Conservation (phyloP, 495 filamentous ascomycete genomes). For the Pyronema domesticum region DNA sequence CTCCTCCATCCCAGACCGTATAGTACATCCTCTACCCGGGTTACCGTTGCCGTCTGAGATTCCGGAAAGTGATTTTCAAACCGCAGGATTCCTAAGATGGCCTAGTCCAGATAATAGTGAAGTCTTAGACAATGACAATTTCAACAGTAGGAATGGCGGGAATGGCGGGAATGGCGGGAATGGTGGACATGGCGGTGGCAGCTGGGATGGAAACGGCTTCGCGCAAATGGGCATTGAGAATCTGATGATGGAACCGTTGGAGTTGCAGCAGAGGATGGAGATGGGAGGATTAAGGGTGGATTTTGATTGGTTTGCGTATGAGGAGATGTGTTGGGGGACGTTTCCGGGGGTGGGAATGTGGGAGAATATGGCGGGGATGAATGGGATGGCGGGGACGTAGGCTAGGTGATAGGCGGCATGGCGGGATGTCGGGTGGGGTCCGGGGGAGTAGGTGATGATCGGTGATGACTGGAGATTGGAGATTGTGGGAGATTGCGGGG, state of each 20-base stretch:
- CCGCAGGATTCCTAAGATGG: conserved; percentile 18
- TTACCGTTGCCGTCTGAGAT: too few relatives aligned
- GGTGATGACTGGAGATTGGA: too few relatives aligned
- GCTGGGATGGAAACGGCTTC: neutral
- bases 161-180: neutral
- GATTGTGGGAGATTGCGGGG: too few relatives aligned
- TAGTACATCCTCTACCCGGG: neutral
- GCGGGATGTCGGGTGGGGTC: too few relatives aligned
- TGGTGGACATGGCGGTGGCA: neutral
- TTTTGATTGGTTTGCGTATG: conserved; percentile 24
- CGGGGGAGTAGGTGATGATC: too few relatives aligned
- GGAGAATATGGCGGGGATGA: too few relatives aligned
- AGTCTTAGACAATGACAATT: too few relatives aligned
- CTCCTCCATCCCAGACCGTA: neutral
- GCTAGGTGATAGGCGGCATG: too few relatives aligned
- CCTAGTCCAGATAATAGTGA: conserved; percentile 3
- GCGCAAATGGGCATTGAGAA: conserved; percentile 14
- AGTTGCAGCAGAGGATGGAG: conserved; percentile 22
- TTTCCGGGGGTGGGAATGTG: too few relatives aligned
- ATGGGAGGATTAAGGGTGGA: conserved; percentile 18
- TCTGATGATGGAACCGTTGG: conserved; percentile 19
- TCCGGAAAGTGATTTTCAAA: conserved; percentile 13
- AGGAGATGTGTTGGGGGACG: too few relatives aligned
- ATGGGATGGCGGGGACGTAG: too few relatives aligned
- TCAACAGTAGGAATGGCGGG: neutral